Evolutionary conservation across 345 rosid genomes (phyloP).

Genomic region (Gossypioides kirkii): DNA sequence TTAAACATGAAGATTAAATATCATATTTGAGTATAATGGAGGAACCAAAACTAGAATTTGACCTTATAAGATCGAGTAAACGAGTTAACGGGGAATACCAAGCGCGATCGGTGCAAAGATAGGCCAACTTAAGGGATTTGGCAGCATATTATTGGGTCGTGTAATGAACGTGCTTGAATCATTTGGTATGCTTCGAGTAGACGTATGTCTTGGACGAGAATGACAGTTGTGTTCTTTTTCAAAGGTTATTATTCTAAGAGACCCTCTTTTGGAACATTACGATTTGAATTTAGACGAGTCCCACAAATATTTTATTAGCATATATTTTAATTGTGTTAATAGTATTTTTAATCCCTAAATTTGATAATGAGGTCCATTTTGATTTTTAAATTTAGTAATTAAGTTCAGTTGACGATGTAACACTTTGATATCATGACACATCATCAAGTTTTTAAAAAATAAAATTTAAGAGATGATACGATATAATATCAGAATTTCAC

Average conservation of each 20-base stretch:
- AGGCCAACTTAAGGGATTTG: background rate
- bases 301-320: background rate
- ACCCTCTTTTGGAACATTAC: background rate
- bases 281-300: conserved; percentile 4
- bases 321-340: background rate
- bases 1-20: no score
- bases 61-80: background rate
- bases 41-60: background rate
- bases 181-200: background rate
- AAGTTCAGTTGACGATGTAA: no score
- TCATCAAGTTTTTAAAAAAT: no score
- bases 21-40: background rate
- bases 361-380: no score
- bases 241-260: background rate
- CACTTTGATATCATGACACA: no score
- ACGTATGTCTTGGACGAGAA: background rate
- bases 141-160: conserved; percentile 10
- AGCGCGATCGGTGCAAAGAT: background rate
- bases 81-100: background rate
- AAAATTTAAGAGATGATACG: no score
- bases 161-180: background rate
- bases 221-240: background rate
- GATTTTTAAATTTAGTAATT: no score
- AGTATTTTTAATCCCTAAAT: no score
- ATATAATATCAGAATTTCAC: no score